A percentile compares a stretch with the other conserved stretches of the same genome.
These are phyloP conservation scores for Polytrichum commune DNA, from an alignment of 225 moss, liverwort and hornwort species.

Conservation along the genomic window DNA sequence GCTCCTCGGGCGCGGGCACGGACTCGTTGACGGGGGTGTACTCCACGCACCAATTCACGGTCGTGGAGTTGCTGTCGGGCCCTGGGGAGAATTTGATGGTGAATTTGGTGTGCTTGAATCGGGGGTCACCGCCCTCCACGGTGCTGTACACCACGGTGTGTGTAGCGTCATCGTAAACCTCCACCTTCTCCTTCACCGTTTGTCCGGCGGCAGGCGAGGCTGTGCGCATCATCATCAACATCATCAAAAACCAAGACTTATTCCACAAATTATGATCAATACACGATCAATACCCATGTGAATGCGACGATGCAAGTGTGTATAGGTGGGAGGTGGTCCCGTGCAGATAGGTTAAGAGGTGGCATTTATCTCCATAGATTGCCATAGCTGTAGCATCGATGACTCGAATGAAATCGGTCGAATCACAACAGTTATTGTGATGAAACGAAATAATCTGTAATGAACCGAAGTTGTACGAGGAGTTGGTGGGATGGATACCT, in stretches of 20 bases:
- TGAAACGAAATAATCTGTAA: no score
- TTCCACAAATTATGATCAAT: not conserved
- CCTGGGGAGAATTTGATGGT: not conserved
- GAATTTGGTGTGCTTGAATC: slow-evolving; percentile 11
- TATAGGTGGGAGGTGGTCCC: no score
- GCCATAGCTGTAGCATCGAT: no score
- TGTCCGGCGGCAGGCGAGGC: slow-evolving; percentile 23
- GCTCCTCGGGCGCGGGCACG: slow-evolving; percentile 19
- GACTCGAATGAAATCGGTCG: no score
- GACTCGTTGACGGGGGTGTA: slow-evolving; percentile 25
- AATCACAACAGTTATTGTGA: no score
- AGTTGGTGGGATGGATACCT: slow-evolving; percentile 18
- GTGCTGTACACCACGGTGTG: slow-evolving; percentile 19
- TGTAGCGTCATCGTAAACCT: slow-evolving; percentile 24
- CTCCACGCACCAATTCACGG: slow-evolving; percentile 5
- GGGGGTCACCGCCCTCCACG: slow-evolving; percentile 42
- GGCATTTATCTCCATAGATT: no score
- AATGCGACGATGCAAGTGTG: no score
- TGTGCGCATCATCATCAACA: slow-evolving; percentile 1
- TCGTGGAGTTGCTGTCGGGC: slow-evolving; percentile 3
- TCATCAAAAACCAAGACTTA: not conserved
- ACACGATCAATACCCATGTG: no score
- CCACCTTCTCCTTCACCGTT: slow-evolving; percentile 29
- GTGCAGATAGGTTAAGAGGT: no score
- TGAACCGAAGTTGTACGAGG: no score